These are phyloP conservation scores for Botrytis fragariae DNA, from an alignment of 2,329 filamentous ascomycete species.

Conservation along the genomic window DNA sequence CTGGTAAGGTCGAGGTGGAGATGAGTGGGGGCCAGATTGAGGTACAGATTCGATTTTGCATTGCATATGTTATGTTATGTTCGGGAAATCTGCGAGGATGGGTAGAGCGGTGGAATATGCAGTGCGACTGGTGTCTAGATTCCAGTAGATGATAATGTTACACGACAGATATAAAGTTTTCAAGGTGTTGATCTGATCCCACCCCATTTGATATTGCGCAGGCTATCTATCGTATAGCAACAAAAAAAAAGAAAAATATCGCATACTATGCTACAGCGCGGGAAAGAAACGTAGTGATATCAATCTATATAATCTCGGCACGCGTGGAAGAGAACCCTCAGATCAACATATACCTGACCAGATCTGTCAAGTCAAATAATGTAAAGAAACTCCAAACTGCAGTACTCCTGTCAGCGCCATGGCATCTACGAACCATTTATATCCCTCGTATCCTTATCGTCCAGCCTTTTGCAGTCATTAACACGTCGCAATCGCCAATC, in stretches of 20 bases:
- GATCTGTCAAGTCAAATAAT: background rate
- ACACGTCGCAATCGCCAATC: background rate
- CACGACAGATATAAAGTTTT: background rate
- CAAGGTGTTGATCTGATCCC: background rate
- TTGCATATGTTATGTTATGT: background rate
- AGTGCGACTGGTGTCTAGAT: constrained; percentile 1
- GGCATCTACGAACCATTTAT: constrained; percentile 2
- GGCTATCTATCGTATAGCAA: background rate
- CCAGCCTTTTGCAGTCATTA: constrained; percentile 11
- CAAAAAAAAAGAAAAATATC: background rate
- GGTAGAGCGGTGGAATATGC: background rate
- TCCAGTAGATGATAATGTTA: constrained; percentile 1
- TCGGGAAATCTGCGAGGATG: background rate
- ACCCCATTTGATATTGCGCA: background rate
- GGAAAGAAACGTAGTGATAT: background rate
- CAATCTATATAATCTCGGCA: background rate
- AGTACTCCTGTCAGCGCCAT: constrained; percentile 11
- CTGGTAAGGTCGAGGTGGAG: background rate
- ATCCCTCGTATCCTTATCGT: background rate
- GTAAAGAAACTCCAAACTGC: constrained; percentile 5
- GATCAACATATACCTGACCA: background rate
- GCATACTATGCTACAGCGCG: background rate
- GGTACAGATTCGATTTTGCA: background rate
- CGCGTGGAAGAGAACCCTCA: background rate
- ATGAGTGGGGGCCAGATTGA: background rate